These are phyloP conservation scores for Trichocladium uniseriatum DNA, from an alignment of 495 filamentous ascomycete species.

Conservation along the genomic window DNA sequence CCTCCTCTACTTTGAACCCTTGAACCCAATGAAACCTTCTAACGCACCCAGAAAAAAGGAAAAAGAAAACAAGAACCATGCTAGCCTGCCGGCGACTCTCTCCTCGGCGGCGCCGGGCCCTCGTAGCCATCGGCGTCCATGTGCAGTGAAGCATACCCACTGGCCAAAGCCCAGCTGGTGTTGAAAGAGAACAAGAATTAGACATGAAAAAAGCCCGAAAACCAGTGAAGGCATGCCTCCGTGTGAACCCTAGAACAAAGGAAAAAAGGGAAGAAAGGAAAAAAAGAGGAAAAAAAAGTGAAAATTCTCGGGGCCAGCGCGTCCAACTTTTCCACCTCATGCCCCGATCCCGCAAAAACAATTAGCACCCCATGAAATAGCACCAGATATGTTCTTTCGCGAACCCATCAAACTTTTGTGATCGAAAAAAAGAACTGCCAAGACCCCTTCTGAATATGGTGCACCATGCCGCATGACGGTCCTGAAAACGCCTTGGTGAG, in stretches of 20 bases:
- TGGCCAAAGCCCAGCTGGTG: neutral
- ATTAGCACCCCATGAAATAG: conserved; percentile 16
- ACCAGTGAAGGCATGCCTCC: neutral
- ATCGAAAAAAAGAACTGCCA: conserved; percentile 4
- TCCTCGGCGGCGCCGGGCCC: neutral
- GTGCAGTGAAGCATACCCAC: neutral
- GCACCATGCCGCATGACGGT: neutral
- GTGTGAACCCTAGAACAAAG: neutral
- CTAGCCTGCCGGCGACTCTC: neutral
- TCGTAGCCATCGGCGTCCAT: neutral
- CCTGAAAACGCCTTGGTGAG: neutral
- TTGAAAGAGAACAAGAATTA: conserved; percentile 6
- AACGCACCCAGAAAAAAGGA: neutral
- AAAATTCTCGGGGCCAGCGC: neutral
- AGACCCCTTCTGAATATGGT: neutral
- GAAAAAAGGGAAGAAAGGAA: conserved; percentile 5
- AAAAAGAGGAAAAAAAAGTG: neutral
- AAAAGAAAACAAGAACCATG: neutral
- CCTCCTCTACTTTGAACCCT: conserved; percentile 1
- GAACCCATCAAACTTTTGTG: conserved; percentile 22
- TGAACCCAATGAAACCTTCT: neutral
- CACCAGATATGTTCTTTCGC: conserved; percentile 19
- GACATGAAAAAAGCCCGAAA: conserved; percentile 1
- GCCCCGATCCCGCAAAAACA: conserved; percentile 11
- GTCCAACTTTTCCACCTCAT: conserved; percentile 21